Conservation (phyloP, 2,329 filamentous ascomycete genomes). For the Thielaviopsis punctulata region DNA sequence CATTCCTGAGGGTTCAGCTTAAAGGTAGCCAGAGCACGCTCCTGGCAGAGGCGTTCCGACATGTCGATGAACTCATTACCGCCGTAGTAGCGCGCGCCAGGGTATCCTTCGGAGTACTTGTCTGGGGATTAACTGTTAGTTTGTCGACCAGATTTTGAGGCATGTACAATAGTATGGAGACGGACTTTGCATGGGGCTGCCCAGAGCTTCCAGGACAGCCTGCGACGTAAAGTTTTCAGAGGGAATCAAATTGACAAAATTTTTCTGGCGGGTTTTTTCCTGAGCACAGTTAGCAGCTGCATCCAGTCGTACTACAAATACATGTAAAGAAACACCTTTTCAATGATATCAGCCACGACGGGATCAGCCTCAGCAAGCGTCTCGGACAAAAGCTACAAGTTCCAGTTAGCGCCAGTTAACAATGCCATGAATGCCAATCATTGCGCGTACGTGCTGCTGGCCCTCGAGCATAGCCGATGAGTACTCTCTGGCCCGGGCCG, state of each 20-base stretch:
- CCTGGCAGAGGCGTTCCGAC: conserved; percentile 76
- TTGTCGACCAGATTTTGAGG: neutral
- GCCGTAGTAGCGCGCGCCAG: conserved; percentile 88
- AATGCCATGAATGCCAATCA: neutral
- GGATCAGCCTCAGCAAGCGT: conserved; percentile 74
- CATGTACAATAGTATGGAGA: neutral
- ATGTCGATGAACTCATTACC: conserved; percentile 94
- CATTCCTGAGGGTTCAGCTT: conserved; percentile 69
- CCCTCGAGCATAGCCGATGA: conserved; percentile 34
- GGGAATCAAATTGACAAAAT: conserved; percentile 94
- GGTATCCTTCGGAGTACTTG: conserved; percentile 98
- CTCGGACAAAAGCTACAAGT: conserved; percentile 53
- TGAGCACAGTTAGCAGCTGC: conserved; percentile 20
- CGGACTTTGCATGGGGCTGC: conserved; percentile 87
- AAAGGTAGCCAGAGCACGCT: conserved; percentile 77
- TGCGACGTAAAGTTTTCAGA: conserved; percentile 94
- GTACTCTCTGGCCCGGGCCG: conserved; percentile 14
- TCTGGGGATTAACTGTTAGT: conserved; percentile 33
- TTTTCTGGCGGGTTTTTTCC: conserved; percentile 93
- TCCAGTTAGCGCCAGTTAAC: conserved; percentile 6
- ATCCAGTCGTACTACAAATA: neutral
- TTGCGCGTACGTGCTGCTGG: conserved; percentile 36
- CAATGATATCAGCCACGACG: conserved; percentile 71
- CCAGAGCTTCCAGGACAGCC: conserved; percentile 76
- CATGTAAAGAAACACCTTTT: conserved; percentile 48